Base-by-base conservation (phyloP, 2,329 filamentous ascomycete genomes). In the Grosmannia clavigera region DNA sequence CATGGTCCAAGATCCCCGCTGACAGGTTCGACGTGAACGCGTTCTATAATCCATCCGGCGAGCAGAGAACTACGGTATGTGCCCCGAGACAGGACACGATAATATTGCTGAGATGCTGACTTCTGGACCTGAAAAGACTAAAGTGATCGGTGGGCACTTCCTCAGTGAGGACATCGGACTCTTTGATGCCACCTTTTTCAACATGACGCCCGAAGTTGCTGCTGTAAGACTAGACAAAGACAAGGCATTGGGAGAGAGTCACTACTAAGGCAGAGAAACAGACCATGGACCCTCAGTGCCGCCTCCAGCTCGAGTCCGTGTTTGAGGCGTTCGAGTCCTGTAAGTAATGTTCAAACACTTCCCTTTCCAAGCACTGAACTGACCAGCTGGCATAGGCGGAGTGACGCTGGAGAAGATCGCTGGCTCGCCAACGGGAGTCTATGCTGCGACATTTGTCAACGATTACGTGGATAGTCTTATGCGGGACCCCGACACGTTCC, bases 11-110 rank as follows among this genome's bases (percentile, higher is more conserved):
- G 33, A 60, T 55, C 62, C 70, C 61, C 63, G 61, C 57, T 65
- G 69, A 67, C 62, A 68, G 63, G 61, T 72, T 66, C 70, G 70
- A 60, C 70, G 69, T 67, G 61, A 70, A 69, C 60, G 72, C 65
- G 35, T 72, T 72, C 29, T 67, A 68, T 58, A 65, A 51, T 27
- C 48, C 48, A 12, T 9, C n/a, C 12, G n/a, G n/a, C 9, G 48
- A 51, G n/a, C 48, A 27, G 48, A 27, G 22, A 25, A 27, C n/a
- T 11, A 51, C 48, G 22, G 48, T 38, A 27, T 14, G 48, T 51
- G 66, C 55, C 61, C 65, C 0, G 59, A 66, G 35, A 57, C 51
- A 2, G 10, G 11, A 5, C 22, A 1, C 12, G 22, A 51, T 22
- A 22, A 3, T 0, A 27, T 3, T 51, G 68, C 65, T 68, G 48